These are phyloP conservation scores for Pythium phragmitis DNA, from an alignment of 352 stramenopile species.

Conservation along the genomic window DNA sequence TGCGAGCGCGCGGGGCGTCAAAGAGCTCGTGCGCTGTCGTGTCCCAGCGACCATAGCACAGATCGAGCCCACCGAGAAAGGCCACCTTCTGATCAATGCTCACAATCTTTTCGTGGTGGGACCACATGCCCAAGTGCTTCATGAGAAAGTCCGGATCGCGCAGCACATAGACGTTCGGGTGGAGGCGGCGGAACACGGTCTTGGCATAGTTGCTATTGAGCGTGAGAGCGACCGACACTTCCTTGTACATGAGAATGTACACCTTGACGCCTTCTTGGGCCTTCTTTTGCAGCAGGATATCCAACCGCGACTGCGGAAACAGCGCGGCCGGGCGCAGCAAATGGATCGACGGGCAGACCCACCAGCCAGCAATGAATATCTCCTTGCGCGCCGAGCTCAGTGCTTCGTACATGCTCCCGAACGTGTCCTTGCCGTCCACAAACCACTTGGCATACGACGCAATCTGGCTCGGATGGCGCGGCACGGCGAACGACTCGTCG, in stretches of 20 bases:
- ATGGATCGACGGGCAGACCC: constrained; percentile 85
- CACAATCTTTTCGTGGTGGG: constrained; percentile 93
- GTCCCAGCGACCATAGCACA: constrained; percentile 90
- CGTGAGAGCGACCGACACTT: constrained; percentile 78
- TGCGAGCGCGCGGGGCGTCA: constrained; percentile 47
- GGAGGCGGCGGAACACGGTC: constrained; percentile 55
- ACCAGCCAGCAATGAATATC: constrained; percentile 92
- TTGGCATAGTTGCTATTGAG: constrained; percentile 86
- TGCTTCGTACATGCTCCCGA: constrained; percentile 68
- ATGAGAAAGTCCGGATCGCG: constrained; percentile 89
- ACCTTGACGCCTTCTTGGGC: constrained; percentile 82
- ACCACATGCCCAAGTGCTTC: constrained; percentile 85
- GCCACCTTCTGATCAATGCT: constrained; percentile 86
- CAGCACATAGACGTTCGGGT: constrained; percentile 85
- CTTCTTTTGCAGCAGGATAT: constrained; percentile 66
- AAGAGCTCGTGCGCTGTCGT: constrained; percentile 64
- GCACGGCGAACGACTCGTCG: constrained; percentile 78
- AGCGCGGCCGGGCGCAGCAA: constrained; percentile 61
- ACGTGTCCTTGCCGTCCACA: constrained; percentile 76
- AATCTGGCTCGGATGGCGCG: constrained; percentile 58
- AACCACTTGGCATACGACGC: constrained; percentile 77
- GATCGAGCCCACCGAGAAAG: constrained; percentile 89
- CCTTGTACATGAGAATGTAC: constrained; percentile 93
- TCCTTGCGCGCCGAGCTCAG: constrained; percentile 69
- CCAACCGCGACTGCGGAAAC: constrained; percentile 64